Base-by-base conservation (phyloP, 2,329 filamentous ascomycete genomes). In the Venturia asperata region DNA sequence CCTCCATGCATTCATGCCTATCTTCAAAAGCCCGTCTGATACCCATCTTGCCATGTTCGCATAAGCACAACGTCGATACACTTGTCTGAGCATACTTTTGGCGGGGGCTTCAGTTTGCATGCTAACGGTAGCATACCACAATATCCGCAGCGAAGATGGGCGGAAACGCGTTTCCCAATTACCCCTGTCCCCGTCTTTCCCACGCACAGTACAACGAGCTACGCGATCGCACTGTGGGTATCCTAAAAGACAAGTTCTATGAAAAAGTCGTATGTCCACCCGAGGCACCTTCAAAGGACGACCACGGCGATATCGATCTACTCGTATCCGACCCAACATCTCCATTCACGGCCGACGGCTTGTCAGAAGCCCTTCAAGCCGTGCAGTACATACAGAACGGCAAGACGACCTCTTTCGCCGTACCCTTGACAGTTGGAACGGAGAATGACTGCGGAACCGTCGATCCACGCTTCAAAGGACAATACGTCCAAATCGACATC, bases 261-360 rank as follows among this genome's bases (percentile, higher is more conserved):
- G 63, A 5, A n/a, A n/a, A 42, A 39, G 63, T 66, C 27, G 3
- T 58, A 17, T 34, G 21, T 21, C 63, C 63, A 15, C 37, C 43
- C 7, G 64, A 66, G 69, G 87, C 84, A 0, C 89, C 90, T 0
- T 86, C 73, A 0, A 94, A 94, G 74, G 52, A 68, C 0, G 83
- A 86, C 69, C 82, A 85, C 70, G 91, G 90, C 24, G 91, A 94
- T 68, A 77, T 95, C 45, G 90, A 94, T 74, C 79, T 92, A 66
- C 74, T 91, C 1, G 81, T 90, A 1, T 76, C 70, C 64, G 67
- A 62, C 9, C 68, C 71, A 3, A 62, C 7, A 68, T 27, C 61
- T 39, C 10, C 30, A 9, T 60, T 72, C 19, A 67, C 70, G 24
- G 69, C 72, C 64, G 65, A 70, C 24, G 68, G 70, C 1, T 70